Evolutionary conservation across 148 eudicot species (phyloP), one percentile per base, ranked within the genome.

Genomic region (Oxyria digyna): DNA sequence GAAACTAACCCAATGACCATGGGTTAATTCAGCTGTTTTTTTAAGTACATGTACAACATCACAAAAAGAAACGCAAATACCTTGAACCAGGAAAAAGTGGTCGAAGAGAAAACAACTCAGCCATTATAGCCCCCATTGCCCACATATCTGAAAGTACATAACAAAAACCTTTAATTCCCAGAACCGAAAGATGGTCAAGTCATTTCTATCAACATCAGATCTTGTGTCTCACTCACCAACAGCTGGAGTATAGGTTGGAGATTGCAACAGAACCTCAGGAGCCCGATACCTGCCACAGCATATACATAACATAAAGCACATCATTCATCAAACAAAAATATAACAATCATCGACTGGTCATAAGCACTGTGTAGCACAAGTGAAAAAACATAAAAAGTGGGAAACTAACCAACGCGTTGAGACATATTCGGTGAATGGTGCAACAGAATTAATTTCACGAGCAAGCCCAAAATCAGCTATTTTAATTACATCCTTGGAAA

Each of bases 101-200:
- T 62, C 90, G 87, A 11, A 86, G 87, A 50, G 93, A 84, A 67
- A 94, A 80, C 67, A 94, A 72, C 73, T 90, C 99, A 40, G 97
- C 96, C 92, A 94, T 90, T 75, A 90, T 94, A 24, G 99, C 99
- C 71, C 99, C 99, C 97, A 94, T 89, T 33, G 97, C 99, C 99
- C 99, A 94, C 93, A 94, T 86, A 83, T 94, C 97, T 91, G 81
- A 38, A 55, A 42, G 48, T 62, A 75, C 33, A 42, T 23, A 17
- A 66, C 6, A 67, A 43, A 21, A 41, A 5, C 32, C 31, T 46
- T 69, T 17, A 70, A 10, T 32, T 32, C 35, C 65, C 27, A 52
- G 26, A 49, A 32, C 18, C 33, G 26, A 45, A 69, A 69, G 62
- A 45, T 4, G 4, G 26, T 13, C 12, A 46, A 15, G 26, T 0